A percentile compares a stretch with the other conserved stretches of the same genome.
Conservation (phyloP, 1,284 basidiomycete genomes). For the Acaromyces ingoldii region DNA sequence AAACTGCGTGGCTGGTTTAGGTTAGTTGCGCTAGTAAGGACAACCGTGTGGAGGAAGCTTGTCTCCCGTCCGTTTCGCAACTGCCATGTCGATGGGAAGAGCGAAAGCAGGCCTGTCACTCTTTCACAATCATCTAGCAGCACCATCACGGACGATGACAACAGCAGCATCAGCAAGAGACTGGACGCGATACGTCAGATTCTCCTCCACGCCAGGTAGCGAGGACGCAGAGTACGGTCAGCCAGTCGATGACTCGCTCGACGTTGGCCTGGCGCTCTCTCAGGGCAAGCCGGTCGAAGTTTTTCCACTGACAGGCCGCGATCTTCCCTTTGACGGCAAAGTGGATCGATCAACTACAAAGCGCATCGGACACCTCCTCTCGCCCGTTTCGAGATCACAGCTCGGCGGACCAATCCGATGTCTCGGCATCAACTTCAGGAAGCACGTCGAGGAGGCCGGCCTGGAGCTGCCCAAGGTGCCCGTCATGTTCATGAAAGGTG, state of each 20-base stretch:
- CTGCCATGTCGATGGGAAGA: too few relatives aligned
- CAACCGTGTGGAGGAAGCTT: too few relatives aligned
- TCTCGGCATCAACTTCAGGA: slow-evolving; percentile 72
- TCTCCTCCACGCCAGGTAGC: too few relatives aligned
- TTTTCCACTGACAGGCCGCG: slow-evolving; percentile 54
- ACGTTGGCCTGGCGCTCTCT: slow-evolving; percentile 57
- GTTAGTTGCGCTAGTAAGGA: too few relatives aligned
- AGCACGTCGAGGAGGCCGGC: slow-evolving; percentile 62
- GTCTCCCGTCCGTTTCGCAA: too few relatives aligned
- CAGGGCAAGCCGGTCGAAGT: slow-evolving; percentile 57
- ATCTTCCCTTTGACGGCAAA: neutral
- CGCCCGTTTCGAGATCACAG: slow-evolving; percentile 54
- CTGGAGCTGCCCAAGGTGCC: slow-evolving; percentile 58
- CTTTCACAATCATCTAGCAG: too few relatives aligned
- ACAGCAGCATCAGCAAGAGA: too few relatives aligned
- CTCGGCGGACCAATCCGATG: slow-evolving; percentile 63
- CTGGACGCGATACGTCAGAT: too few relatives aligned
- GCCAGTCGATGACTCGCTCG: slow-evolving; percentile 64
- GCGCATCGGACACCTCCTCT: slow-evolving; percentile 62
- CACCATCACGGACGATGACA: too few relatives aligned
- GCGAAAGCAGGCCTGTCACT: too few relatives aligned
- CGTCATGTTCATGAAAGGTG: slow-evolving; percentile 75
- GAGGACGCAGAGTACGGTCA: too few relatives aligned
- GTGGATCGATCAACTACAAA: neutral
- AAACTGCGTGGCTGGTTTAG: too few relatives aligned